phyloP scores from a whole-genome alignment of 2,329 filamentous ascomycete genomes.

The Epichloe gansuensis region DNA sequence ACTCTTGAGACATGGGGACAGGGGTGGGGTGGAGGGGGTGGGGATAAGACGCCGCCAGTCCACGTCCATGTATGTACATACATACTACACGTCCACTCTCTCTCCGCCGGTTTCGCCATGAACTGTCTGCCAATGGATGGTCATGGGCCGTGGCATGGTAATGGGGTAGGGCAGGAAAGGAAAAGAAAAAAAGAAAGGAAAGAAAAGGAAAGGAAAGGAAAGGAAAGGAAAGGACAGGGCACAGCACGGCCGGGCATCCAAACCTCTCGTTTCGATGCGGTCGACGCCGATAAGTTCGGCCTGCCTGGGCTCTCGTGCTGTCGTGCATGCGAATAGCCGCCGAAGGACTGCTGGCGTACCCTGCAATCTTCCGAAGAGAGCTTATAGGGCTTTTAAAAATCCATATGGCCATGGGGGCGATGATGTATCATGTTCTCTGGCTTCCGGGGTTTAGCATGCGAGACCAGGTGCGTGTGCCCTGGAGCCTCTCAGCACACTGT shows the following conservation, averaged over 20 bases:
- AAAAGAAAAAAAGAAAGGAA: too few relatives aligned
- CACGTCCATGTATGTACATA: background rate
- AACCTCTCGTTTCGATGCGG: background rate
- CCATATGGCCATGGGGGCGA: slow-evolving; percentile 3
- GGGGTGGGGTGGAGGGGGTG: background rate
- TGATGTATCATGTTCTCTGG: background rate
- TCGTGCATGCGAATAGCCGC: slow-evolving; percentile 22
- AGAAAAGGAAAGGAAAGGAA: too few relatives aligned
- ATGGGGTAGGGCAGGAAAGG: background rate
- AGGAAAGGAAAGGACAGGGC: too few relatives aligned
- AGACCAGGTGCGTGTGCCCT: background rate
- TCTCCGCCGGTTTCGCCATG: background rate
- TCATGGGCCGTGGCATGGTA: background rate
- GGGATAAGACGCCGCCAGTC: background rate
- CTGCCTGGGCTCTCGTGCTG: slow-evolving; percentile 12
- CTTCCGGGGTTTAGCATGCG: background rate
- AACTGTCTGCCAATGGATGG: background rate
- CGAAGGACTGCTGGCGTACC: slow-evolving; percentile 10
- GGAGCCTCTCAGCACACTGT: background rate
- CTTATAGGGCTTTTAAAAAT: background rate
- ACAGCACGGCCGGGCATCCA: background rate
- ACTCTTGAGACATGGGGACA: background rate
- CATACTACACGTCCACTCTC: background rate
- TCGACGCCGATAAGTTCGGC: background rate
- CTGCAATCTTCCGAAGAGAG: slow-evolving; percentile 3